These are phyloP conservation scores for Fragilariopsis cylindrus DNA, from an alignment of 108 stramenopile species.

Conservation along the genomic window DNA sequence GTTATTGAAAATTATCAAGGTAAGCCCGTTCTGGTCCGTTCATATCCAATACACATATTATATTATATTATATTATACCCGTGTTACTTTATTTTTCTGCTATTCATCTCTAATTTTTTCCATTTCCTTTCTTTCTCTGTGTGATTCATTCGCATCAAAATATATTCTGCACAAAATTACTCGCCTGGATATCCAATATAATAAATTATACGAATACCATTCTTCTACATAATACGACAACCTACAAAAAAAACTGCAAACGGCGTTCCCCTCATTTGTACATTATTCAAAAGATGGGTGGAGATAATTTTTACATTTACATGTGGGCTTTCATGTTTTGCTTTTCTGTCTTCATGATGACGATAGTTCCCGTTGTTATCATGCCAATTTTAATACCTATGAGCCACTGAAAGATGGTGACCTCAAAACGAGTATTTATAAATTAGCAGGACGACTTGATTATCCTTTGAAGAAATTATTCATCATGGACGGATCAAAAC, in stretches of 20 bases:
- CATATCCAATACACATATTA: no score
- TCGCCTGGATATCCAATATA: no score
- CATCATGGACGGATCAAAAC: constrained; percentile 97
- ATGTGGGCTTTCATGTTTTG: constrained; percentile 93
- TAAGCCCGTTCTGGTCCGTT: background rate
- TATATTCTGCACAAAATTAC: no score
- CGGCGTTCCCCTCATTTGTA: background rate
- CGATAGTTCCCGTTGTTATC: constrained; percentile 92
- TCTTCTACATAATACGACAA: background rate
- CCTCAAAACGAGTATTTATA: constrained; percentile 88
- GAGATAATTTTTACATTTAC: constrained; percentile 92
- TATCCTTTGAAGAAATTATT: constrained; percentile 98
- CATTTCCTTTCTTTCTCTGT: no score
- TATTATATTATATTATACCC: no score
- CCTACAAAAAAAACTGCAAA: background rate
- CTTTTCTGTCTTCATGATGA: constrained; percentile 91
- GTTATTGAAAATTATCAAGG: constrained; percentile 84
- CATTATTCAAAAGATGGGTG: constrained; percentile 34
- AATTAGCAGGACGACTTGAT: constrained; percentile 80
- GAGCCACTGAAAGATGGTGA: constrained; percentile 89
- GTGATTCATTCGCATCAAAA: no score
- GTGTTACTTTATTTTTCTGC: no score
- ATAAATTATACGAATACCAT: no score
- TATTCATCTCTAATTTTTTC: no score
- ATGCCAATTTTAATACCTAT: constrained; percentile 98